Percentiles rank a stretch among this genome's conserved stretches.
Conservation (phyloP, 1,284 basidiomycete genomes). For the Amylostereum areolatum region DNA sequence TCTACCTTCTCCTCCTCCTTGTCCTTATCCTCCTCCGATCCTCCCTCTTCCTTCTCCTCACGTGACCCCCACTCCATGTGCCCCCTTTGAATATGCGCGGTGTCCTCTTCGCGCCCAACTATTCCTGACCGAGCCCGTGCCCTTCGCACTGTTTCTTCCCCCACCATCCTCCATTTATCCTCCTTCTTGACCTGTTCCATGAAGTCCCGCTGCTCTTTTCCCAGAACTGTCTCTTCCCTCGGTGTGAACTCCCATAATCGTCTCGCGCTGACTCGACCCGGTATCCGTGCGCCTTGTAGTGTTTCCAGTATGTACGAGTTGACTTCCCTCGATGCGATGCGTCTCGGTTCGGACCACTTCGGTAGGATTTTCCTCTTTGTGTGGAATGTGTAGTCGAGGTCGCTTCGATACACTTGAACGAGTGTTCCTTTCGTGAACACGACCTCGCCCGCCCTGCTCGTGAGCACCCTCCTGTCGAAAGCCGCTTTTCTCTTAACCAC, state of each 20-base stretch:
- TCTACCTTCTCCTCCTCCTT: neutral
- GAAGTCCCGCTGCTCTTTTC: neutral
- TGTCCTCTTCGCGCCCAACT: too few relatives aligned
- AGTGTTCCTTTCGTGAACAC: constrained; percentile 16
- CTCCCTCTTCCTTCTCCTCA: neutral
- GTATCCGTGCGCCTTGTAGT: constrained; percentile 7
- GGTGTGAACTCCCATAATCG: constrained; percentile 13
- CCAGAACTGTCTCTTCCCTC: neutral
- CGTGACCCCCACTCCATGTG: too few relatives aligned
- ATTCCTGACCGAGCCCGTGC: too few relatives aligned
- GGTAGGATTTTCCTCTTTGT: constrained; percentile 18
- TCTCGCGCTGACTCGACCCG: constrained; percentile 14
- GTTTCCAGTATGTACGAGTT: constrained; percentile 21
- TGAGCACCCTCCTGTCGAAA: constrained; percentile 16
- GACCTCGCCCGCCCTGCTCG: constrained; percentile 7
- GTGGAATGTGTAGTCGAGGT: constrained; percentile 10
- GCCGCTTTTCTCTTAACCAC: constrained; percentile 9
- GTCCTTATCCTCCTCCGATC: neutral
- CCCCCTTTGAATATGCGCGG: too few relatives aligned
- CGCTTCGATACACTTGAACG: neutral
- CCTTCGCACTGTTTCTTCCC: neutral
- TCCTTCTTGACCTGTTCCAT: neutral
- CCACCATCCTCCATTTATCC: neutral
- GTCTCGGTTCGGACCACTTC: constrained; percentile 19
- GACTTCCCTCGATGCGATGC: constrained; percentile 5